Conservation (phyloP, 2,329 filamentous ascomycete species). For the Cordyceps tenuipes region DNA sequence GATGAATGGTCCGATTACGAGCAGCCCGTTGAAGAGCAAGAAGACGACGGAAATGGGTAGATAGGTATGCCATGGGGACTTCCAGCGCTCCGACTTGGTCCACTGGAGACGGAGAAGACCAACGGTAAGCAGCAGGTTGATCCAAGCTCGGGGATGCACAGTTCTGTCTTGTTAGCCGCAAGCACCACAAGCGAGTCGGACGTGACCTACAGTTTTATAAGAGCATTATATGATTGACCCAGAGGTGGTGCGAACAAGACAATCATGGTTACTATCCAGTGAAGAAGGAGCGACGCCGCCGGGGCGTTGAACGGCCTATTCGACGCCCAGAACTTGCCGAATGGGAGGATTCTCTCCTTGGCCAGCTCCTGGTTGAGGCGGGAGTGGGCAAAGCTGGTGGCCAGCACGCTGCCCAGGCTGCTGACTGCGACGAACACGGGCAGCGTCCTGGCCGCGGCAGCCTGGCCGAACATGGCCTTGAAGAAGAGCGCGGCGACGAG, state of each 20-base stretch:
- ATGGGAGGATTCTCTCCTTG: slow-evolving; percentile 61
- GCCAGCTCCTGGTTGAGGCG: slow-evolving; percentile 58
- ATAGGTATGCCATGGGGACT: slow-evolving; percentile 42
- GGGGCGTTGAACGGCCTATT: slow-evolving; percentile 60
- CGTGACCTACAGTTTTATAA: slow-evolving; percentile 42
- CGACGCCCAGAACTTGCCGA: slow-evolving; percentile 58
- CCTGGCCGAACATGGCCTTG: slow-evolving; percentile 50
- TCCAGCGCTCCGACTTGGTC: slow-evolving; percentile 42
- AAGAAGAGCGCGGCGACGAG: slow-evolving; percentile 56
- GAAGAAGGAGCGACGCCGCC: slow-evolving; percentile 51
- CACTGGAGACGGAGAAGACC: slow-evolving; percentile 45
- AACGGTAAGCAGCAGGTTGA: slow-evolving; percentile 41
- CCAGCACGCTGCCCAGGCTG: slow-evolving; percentile 54
- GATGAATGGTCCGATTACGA: slow-evolving; percentile 46
- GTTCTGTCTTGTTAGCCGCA: slow-evolving; percentile 20
- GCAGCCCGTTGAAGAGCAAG: slow-evolving; percentile 42
- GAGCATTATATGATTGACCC: slow-evolving; percentile 61
- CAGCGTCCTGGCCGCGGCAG: slow-evolving; percentile 38
- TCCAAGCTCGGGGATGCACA: slow-evolving; percentile 46
- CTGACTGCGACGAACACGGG: slow-evolving; percentile 52
- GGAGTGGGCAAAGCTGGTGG: slow-evolving; percentile 51
- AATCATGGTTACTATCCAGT: slow-evolving; percentile 57
- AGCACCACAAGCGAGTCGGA: too few species aligned
- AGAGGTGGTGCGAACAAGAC: slow-evolving; percentile 59
- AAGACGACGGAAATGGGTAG: slow-evolving; percentile 41